phyloP scores from a whole-genome alignment of 192 early-diverging fungal genomes.

The Entomortierella lignicola region DNA sequence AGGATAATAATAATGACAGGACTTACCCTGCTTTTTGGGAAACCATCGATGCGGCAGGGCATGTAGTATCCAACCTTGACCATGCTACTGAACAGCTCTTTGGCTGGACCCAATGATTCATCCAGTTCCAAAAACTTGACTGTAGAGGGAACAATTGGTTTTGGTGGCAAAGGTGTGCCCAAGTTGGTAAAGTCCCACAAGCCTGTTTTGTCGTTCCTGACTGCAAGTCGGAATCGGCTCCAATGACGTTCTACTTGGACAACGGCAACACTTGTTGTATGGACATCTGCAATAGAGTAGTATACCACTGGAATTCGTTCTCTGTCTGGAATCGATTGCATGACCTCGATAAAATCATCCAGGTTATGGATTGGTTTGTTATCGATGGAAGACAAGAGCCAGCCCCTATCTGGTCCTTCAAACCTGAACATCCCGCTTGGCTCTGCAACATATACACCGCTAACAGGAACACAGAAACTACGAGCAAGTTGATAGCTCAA shows the following conservation, averaged over 20 bases:
- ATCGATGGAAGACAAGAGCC: slow-evolving; percentile 83
- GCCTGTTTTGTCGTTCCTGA: slow-evolving; percentile 78
- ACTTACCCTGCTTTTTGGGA: slow-evolving; percentile 71
- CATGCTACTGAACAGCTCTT: slow-evolving; percentile 73
- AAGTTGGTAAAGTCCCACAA: slow-evolving; percentile 81
- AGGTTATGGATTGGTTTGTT: slow-evolving; percentile 77
- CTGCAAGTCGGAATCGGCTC: slow-evolving; percentile 76
- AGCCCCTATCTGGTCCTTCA: slow-evolving; percentile 76
- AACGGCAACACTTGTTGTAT: slow-evolving; percentile 76
- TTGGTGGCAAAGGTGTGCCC: slow-evolving; percentile 69
- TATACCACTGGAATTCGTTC: slow-evolving; percentile 82
- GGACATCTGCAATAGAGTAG: slow-evolving; percentile 81
- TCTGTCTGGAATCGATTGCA: slow-evolving; percentile 80
- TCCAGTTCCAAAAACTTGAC: slow-evolving; percentile 76
- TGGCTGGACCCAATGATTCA: slow-evolving; percentile 70
- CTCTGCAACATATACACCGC: slow-evolving; percentile 84
- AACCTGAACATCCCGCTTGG: slow-evolving; percentile 75
- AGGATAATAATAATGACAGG: not conserved
- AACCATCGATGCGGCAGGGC: slow-evolving; percentile 80
- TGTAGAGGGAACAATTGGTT: slow-evolving; percentile 65
- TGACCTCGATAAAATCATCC: slow-evolving; percentile 80
- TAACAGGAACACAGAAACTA: slow-evolving; percentile 72
- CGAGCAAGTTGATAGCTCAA: slow-evolving; percentile 81
- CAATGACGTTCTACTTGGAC: slow-evolving; percentile 81
- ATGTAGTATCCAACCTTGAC: slow-evolving; percentile 79